Evolutionary conservation across 2,329 filamentous ascomycete species (phyloP), one percentile per base, ranked within the genome.

Genomic region (Monosporascus sp.): DNA sequence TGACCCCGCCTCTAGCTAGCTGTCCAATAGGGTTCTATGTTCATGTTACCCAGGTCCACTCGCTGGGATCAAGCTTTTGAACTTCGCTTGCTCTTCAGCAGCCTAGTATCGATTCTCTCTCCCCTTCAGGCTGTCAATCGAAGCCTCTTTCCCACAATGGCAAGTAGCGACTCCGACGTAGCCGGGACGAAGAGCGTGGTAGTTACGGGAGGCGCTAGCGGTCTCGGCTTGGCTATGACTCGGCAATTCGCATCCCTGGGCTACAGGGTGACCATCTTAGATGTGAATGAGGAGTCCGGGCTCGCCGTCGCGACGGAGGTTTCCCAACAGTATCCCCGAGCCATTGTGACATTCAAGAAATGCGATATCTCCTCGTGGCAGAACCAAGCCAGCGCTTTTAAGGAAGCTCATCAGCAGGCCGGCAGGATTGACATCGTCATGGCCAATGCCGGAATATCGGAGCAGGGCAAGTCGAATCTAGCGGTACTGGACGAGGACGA

Each of bases 401-500:
- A 65, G 51, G 62, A 67, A 24, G 60, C 70, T 2, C 63, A 67
- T 49, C 55, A 58, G 4, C 54, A 65, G 15, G 63, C 65, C 18
- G 72, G 73, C 2, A 62, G 64, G 14, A 53, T 79, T 18, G 75
- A 80, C 53, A 58, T 78, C 3, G 76, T 78, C 7, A 72, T 78
- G 61, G 77, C 76, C 26, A 79, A 79, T 58, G 77, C 77, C 0
- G 77, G 77, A 1, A 71, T 80, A 37, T 73, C 74, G 0, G 74
- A 75, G 60, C 67, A 70, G 50, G 74, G 70, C 2, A 50, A 49
- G 3, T 67, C 64, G 40, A 66, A 63, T 18, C 40, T 70, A 7
- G 58, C 56, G 28, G 53, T 53, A 1, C 58, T 64, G 7, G 66
- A 54, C 31, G 52, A 58, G 48, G 57, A 58, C 1, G 61, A 65